Evolutionary conservation across 148 eudicot species (phyloP).

Genomic region (Nepenthes mirabilis): DNA sequence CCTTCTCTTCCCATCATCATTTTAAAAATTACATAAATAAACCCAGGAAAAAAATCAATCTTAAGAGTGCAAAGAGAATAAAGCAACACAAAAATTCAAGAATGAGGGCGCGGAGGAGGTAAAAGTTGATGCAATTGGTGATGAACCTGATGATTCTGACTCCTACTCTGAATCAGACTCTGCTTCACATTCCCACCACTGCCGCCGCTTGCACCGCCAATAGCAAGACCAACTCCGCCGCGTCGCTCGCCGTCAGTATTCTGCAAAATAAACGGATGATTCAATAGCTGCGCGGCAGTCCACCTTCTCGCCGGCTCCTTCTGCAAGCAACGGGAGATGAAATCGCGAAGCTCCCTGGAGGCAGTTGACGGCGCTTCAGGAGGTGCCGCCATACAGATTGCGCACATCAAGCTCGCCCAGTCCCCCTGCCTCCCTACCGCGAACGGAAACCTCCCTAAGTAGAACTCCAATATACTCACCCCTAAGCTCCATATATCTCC

Average conservation of each 20-base stretch:
- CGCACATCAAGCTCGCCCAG: constrained; percentile 2
- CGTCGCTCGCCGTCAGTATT: background rate
- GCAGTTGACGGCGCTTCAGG: background rate
- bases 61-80: no score
- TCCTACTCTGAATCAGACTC: background rate
- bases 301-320: background rate
- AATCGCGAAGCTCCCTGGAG: background rate
- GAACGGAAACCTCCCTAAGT: background rate
- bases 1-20: no score
- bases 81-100: no score
- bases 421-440: background rate
- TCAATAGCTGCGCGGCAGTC: background rate
- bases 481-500: constrained; percentile 2
- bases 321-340: background rate
- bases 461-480: background rate
- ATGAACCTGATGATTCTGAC: constrained; percentile 3
- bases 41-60: no score
- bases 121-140: background rate
- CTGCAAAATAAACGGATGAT: background rate
- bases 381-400: background rate
- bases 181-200: background rate
- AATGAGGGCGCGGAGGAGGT: constrained; percentile 1
- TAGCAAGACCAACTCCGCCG: background rate
- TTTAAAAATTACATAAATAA: no score
- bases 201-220: background rate